Evolutionary conservation across 1,284 basidiomycete genomes (phyloP), one percentile per base, ranked within the genome.

Genomic region (Ceratobasidium sp.): DNA sequence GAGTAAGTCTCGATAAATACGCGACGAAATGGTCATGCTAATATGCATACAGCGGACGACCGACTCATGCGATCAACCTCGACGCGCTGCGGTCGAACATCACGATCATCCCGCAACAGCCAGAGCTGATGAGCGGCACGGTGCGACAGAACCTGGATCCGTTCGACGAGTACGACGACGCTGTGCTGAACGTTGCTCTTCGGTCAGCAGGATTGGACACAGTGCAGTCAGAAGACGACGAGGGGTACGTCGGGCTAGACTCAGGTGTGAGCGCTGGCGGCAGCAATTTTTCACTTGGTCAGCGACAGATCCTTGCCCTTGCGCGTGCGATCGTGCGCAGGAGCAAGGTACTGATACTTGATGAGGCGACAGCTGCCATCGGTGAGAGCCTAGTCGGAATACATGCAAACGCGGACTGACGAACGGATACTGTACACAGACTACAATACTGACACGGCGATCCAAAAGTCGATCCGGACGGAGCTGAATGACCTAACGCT

Each of bases 81-180:
- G 87, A 91, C 69, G 82, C 82, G 8, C 74, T 84, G 15, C 77
- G 84, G n/a, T 77, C 79, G 2, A 77, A 79, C 65, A 81, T 85
- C 67, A 84, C 82, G 1, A 73, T 73, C 34, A 73, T 84, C 34
- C 82, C 82, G 2, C 83, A 85, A 71, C 80, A 86, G 83, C 90
- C 92, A 7, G 87, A 89, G 72, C 80, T 89, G 0, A 77, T 90
- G 45, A 70, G 82, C 69, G 88, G 86, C 13, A 82, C 83, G 0
- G 75, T 88, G 29, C 80, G 86, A 12, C 77, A 83, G 57, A 88
- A 87, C 75, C 75, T 90, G 10, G 88, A 89, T 74, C 91, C 92
- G 0, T 93, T 93, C 75, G 84, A 82, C 6, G 83, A 89, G 75
- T 82, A 88, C 74, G 88, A 91, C 60, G 92, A 94, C 75, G 83